phyloP scores from a whole-genome alignment of 495 filamentous ascomycete genomes.

The Glutinoglossum americanum region DNA sequence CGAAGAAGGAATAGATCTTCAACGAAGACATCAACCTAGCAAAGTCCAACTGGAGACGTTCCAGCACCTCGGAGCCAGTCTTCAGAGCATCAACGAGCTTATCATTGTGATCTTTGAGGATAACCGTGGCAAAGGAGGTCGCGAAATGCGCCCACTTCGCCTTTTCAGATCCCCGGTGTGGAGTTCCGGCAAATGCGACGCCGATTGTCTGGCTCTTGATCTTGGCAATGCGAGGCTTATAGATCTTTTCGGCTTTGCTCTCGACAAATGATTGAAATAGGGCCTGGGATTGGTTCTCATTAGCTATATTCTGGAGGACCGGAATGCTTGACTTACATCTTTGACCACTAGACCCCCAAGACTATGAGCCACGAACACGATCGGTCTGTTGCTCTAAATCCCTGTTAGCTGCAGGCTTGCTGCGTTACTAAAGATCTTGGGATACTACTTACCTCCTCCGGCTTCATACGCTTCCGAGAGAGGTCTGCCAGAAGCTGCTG shows the following conservation, averaged over 20 bases:
- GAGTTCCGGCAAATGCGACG: constrained; percentile 67
- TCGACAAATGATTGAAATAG: constrained; percentile 42
- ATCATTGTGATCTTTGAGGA: neutral
- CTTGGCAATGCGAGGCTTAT: neutral
- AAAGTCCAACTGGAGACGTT: neutral
- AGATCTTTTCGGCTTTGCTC: constrained; percentile 8
- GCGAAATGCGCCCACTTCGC: constrained; percentile 38
- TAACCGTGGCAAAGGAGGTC: neutral
- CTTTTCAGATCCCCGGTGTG: constrained; percentile 54
- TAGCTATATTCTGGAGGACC: neutral
- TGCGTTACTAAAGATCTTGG: no score
- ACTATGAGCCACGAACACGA: constrained; percentile 71
- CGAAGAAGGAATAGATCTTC: neutral
- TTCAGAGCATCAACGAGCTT: neutral
- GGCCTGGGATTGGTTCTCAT: constrained; percentile 11
- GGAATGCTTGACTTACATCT: constrained; percentile 1
- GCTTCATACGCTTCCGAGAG: neutral
- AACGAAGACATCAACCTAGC: neutral
- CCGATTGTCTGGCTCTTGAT: constrained; percentile 33
- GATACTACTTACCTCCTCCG: neutral
- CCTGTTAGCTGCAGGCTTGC: no score
- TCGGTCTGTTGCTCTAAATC: constrained; percentile 29
- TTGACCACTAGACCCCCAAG: constrained; percentile 69
- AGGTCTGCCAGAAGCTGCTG: neutral
- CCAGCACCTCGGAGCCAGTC: neutral